phyloP scores from a whole-genome alignment of 257 asterid genomes.

The Haberlea rhodopensis region DNA sequence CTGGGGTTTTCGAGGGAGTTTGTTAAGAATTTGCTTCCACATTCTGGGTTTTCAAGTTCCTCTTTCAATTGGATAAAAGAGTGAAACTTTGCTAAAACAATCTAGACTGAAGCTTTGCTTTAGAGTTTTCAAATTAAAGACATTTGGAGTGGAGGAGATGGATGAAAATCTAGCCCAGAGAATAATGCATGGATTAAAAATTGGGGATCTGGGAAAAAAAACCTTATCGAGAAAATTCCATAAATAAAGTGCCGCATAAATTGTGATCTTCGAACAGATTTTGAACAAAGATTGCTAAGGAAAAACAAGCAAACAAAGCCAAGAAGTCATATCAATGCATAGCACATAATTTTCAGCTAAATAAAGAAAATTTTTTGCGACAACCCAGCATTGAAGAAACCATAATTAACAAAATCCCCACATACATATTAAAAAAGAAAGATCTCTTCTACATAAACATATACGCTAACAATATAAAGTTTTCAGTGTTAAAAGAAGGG shows the following conservation, averaged over 20 bases:
- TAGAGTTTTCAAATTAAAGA: conserved; percentile 36
- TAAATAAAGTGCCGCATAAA: conserved; percentile 23
- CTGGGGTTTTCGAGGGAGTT: conserved; percentile 63
- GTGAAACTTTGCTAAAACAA: conserved; percentile 9
- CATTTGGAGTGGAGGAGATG: conserved; percentile 29
- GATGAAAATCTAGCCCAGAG: conserved; percentile 28
- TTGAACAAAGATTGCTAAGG: conserved; percentile 16
- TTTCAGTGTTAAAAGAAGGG: background rate
- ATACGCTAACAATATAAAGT: background rate
- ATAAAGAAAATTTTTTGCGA: conserved; percentile 15
- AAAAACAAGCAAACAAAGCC: conserved; percentile 26
- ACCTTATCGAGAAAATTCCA: conserved; percentile 22
- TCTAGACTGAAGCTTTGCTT: background rate
- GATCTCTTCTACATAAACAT: conserved; percentile 20
- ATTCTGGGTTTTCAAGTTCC: conserved; percentile 42
- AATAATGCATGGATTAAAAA: conserved; percentile 18
- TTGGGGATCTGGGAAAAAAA: conserved; percentile 40
- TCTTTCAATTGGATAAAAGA: conserved; percentile 18
- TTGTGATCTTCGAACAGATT: conserved; percentile 27
- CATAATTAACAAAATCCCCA: conserved; percentile 23
- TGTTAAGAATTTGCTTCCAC: conserved; percentile 77
- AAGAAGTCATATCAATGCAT: conserved; percentile 30
- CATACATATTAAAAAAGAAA: background rate
- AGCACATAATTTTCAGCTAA: conserved; percentile 12
- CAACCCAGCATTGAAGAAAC: conserved; percentile 26